Percentiles rank a stretch among this genome's conserved stretches.
Evolutionary conservation across 306 rosid genomes (phyloP).

Genomic region (Arachis stenosperma): DNA sequence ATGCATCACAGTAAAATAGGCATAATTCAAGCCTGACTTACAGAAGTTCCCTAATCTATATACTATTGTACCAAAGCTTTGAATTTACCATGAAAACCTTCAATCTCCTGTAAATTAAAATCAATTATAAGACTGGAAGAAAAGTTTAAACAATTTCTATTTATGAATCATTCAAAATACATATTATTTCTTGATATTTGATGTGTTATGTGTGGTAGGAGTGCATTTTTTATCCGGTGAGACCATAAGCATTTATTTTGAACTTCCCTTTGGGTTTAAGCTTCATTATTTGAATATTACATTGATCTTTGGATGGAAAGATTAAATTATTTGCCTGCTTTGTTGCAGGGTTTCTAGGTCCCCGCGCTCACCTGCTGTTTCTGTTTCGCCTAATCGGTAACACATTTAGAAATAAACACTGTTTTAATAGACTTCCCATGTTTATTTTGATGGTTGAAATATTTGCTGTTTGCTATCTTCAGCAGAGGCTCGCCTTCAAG

Average conservation of each 20-base stretch:
- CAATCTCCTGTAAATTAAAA: slow-evolving; percentile 11
- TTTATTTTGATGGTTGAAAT: slow-evolving; percentile 29
- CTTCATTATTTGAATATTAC: slow-evolving; percentile 25
- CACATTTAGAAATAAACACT: slow-evolving; percentile 14
- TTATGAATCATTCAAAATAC: slow-evolving; percentile 29
- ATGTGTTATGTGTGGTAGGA: slow-evolving; percentile 5
- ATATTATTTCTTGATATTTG: slow-evolving; percentile 28
- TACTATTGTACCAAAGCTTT: slow-evolving; percentile 1
- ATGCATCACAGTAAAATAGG: neutral
- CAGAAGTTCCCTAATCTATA: slow-evolving; percentile 4
- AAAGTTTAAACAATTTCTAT: neutral
- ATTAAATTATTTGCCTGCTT: slow-evolving; percentile 8
- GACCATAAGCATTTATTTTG: slow-evolving; percentile 14
- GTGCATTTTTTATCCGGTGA: slow-evolving; percentile 18
- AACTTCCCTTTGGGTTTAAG: slow-evolving; percentile 8
- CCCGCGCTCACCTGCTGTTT: slow-evolving; percentile 52
- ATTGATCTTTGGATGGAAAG: slow-evolving; percentile 23
- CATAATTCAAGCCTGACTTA: slow-evolving; percentile 7
- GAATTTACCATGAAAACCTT: slow-evolving; percentile 7
- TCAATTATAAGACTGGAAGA: neutral
- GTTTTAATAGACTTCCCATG: neutral
- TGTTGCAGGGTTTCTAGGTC: slow-evolving; percentile 58
- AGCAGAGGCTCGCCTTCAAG: slow-evolving; percentile 59
- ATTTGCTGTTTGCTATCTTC: slow-evolving; percentile 22
- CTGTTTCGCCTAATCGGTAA: slow-evolving; percentile 58